Percentiles rank a stretch among this genome's conserved stretches.
Evolutionary conservation across 768 basidiomycete species (phyloP).

Genomic region (Vishniacozyma victoriae): DNA sequence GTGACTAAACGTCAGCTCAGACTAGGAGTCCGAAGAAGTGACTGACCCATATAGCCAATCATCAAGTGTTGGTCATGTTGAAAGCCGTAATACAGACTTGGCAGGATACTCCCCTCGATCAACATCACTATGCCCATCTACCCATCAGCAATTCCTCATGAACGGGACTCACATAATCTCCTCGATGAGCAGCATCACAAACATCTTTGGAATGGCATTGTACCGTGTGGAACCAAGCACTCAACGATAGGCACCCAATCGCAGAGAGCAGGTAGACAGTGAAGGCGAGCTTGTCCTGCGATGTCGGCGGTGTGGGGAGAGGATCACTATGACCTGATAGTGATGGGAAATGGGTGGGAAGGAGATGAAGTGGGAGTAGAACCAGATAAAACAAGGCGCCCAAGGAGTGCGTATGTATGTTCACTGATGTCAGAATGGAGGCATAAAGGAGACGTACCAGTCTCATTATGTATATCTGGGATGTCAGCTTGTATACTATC

Average conservation of each 20-base stretch:
- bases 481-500: neutral
- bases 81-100: constrained; percentile 69
- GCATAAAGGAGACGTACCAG: constrained; percentile 15
- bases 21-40: constrained; percentile 1
- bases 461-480: constrained; percentile 44
- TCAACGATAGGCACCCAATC: constrained; percentile 64
- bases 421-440: constrained; percentile 55
- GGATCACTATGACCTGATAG: constrained; percentile 2
- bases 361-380: constrained; percentile 54
- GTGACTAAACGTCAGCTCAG: neutral
- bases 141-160: constrained; percentile 35
- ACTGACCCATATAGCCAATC: constrained; percentile 29
- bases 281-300: constrained; percentile 60
- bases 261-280: constrained; percentile 65
- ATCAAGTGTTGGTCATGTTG: constrained; percentile 13
- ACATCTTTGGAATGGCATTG: constrained; percentile 65
- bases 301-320: constrained; percentile 50
- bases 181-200: constrained; percentile 40
- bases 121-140: constrained; percentile 75
- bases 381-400: constrained; percentile 58
- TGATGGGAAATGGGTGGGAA: constrained; percentile 35
- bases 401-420: constrained; percentile 76
- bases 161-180: constrained; percentile 50
- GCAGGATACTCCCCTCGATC: constrained; percentile 71
- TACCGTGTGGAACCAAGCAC: constrained; percentile 67